A percentile compares a stretch with the other conserved stretches of the same genome.
Conservation (phyloP, 768 basidiomycete species). For the Mycena rosella region DNA sequence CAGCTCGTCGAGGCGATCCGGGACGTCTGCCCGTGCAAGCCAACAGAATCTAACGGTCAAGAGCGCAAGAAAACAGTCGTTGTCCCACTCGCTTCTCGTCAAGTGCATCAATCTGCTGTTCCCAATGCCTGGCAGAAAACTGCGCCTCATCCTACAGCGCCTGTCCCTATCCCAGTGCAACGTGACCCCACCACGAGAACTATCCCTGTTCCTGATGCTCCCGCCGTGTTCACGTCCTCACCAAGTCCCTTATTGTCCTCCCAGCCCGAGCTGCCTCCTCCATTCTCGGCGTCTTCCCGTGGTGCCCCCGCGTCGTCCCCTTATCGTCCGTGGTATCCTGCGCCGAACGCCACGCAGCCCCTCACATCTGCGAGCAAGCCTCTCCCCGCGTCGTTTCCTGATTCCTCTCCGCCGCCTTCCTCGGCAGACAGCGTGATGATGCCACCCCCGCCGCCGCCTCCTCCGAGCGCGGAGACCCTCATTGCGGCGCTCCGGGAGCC, state of each 20-base stretch:
- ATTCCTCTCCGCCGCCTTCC: slow-evolving; percentile 48
- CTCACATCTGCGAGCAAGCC: neutral
- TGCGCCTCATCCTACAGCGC: neutral
- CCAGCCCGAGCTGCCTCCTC: slow-evolving; percentile 5
- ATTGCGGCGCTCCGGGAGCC: slow-evolving; percentile 57
- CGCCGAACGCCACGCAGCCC: slow-evolving; percentile 25
- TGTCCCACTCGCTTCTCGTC: neutral
- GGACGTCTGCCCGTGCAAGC: slow-evolving; percentile 81
- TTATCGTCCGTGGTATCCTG: slow-evolving; percentile 4
- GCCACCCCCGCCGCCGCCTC: slow-evolving; percentile 48
- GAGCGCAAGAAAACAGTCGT: slow-evolving; percentile 8
- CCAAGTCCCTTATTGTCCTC: slow-evolving; percentile 25
- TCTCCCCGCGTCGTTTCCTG: slow-evolving; percentile 34
- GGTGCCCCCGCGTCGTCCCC: slow-evolving; percentile 6
- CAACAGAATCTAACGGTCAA: slow-evolving; percentile 49
- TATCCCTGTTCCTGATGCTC: slow-evolving; percentile 1
- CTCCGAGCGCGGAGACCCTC: slow-evolving; percentile 38
- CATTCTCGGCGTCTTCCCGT: slow-evolving; percentile 22
- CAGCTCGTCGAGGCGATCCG: slow-evolving; percentile 75
- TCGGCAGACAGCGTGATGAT: slow-evolving; percentile 40
- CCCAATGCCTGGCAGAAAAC: neutral
- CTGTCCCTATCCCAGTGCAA: neutral
- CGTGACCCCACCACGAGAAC: slow-evolving; percentile 4
- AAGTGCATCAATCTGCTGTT: neutral
- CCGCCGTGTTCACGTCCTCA: slow-evolving; percentile 29